Base-by-base conservation (phyloP, 345 rosid species). In the Melaleuca alternifolia region DNA sequence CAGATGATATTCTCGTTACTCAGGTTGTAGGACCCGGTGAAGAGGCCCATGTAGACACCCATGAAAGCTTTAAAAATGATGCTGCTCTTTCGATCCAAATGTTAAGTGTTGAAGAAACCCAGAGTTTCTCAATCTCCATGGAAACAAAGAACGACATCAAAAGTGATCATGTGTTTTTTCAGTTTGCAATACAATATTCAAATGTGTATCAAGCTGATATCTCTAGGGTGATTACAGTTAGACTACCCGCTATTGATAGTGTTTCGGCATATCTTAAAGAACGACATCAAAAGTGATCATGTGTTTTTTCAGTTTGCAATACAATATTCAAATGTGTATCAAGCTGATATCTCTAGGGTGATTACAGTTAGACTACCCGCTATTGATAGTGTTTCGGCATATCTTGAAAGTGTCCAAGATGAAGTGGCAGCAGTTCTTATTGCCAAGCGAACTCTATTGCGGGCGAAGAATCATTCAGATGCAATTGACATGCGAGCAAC, bases 21-120 rank as follows among this genome's bases (percentile, higher is more conserved):
- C 99, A 98, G 90, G 98, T 96, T 85, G 94, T 98, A 53, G 99
- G 99, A 89, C 98, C 99, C 86, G 98, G 99, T 37, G 98, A 95
- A 92, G 99, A 94, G 91, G 98, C 99, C 83, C 96, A 93, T 88
- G 59, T 89, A 51, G 99, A 98, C 85, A 88, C 91, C 84, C 94
- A 90, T 71, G 99, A 95, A 90, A 90, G 89, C 75, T 96, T 98
- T 86, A 95, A 94, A 90, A 92, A 88, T 84, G 96, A 94, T 71
- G 82, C 85, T 26, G 92, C 99, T 86, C 92, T 98, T 23, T 90
- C 90, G 86, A 91, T 98, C 90, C 98, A 93, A 88, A 93, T 96
- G 97, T 91, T 92, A 65, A 98, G 99, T 86, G 94, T 98, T 41
- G 99, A 96, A 91, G 99, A 96, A 90, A 93, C 99, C 50, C 99